Evolutionary conservation across 495 filamentous ascomycete species (phyloP), one percentile per base, ranked within the genome.

Genomic region (Aspergillus sclerotiicarbonarius): DNA sequence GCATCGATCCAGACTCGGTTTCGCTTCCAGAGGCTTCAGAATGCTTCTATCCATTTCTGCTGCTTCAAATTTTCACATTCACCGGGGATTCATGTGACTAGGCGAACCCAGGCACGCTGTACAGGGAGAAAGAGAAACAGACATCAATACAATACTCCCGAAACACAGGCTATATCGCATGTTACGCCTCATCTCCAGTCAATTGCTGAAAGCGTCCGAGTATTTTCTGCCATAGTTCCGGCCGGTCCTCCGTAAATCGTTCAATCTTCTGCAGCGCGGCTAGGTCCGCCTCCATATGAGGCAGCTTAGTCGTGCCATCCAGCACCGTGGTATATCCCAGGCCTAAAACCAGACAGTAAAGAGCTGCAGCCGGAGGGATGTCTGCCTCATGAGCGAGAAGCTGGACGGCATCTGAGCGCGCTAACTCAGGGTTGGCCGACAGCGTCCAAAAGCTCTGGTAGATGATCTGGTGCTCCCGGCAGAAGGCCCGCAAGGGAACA

Each of bases 381-480:
- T 65, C 62, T 3, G 69, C 67, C n/a, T 61, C 65, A 13, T 68
- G 48, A 13, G 83, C 83, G 19, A 93, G 63, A 10, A 64, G 67
- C 56, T 62, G 61, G 6, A 92, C 86, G 19, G 80, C 69, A 7
- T 61, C 61, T 31, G 76, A 80, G 43, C 64, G 76, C 30, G 86
- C 54, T 45, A 92, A 73, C 15, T 79, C 69, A 9, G 77, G 82
- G 60, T 94, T 93, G 0, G 82, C 90, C 0, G 84, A 89, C 67
- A 94, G 65, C 1, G 87, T 91, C 90, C 90, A 91, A 72, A 91
- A 93, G 19, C 83, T 80, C 67, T 93, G 88, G 64, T 91, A 93
- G 15, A 79, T 65, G 37, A 90, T 84, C 21, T 73, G 75, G 7
- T 80, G 70, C 33, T 82, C 77, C 13, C 75, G 70, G 63, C 87